A percentile compares a stretch with the other conserved stretches of the same genome.
Evolutionary conservation across 31 red algal genomes (phyloP).

Genomic region (Porphyra umbilicalis): DNA sequence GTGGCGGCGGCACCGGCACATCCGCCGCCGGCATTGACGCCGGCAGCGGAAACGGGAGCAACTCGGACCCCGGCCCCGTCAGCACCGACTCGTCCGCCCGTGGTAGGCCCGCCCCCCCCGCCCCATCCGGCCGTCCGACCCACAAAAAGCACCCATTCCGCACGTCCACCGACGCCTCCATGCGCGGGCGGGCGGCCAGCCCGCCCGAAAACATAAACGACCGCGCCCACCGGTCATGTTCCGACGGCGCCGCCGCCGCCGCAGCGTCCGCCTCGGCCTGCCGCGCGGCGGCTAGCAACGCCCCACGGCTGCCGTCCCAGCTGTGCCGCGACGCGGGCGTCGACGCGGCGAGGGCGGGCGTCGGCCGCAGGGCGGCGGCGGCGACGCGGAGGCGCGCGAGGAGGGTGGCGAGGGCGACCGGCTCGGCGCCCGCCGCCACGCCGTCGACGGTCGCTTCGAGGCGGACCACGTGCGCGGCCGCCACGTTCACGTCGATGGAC

Average conservation of each 20-base stretch:
- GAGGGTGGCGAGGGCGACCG: background rate
- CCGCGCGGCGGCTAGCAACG: background rate
- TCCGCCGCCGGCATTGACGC: background rate
- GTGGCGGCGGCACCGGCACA: background rate
- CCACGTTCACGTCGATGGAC: constrained; percentile 52
- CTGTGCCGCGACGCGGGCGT: background rate
- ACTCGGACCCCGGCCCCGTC: background rate
- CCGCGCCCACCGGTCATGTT: background rate
- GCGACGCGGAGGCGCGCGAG: background rate
- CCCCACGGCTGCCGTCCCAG: background rate
- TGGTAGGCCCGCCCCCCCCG: background rate
- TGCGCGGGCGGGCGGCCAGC: background rate
- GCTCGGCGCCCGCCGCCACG: background rate
- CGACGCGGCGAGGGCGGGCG: background rate
- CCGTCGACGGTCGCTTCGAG: constrained; percentile 39
- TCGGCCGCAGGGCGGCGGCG: background rate
- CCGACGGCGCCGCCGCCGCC: background rate
- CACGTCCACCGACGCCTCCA: background rate
- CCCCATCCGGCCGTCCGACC: background rate
- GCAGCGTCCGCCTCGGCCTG: background rate
- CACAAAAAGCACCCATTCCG: background rate
- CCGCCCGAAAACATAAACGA: background rate
- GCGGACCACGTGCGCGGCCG: constrained; percentile 40
- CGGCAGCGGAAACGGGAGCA: background rate
- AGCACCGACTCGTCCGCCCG: background rate